A percentile compares a stretch with the other conserved stretches of the same genome.
These are phyloP conservation scores for Trichoderma asperellum DNA, from an alignment of 2,329 filamentous ascomycete species.

Conservation along the genomic window DNA sequence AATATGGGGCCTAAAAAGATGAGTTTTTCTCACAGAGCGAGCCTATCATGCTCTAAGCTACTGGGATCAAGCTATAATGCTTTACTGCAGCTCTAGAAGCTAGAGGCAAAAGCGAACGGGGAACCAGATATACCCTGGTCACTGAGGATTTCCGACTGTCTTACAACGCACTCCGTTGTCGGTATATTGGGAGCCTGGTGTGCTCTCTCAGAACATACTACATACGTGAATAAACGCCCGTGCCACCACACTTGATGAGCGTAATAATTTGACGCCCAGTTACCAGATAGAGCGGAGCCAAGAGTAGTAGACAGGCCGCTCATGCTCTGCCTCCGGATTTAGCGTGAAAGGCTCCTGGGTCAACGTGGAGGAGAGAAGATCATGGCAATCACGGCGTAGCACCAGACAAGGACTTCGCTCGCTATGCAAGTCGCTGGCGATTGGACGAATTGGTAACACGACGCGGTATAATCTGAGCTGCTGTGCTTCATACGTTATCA, in stretches of 20 bases:
- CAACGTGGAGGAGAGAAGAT: neutral
- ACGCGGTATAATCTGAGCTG: neutral
- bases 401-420: neutral
- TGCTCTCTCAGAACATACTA: neutral
- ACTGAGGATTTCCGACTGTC: neutral
- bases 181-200: neutral
- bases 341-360: neutral
- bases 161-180: neutral
- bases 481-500: neutral
- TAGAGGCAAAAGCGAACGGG: neutral
- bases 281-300: neutral
- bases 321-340: neutral
- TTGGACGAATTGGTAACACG: conserved; percentile 1
- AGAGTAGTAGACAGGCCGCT: neutral
- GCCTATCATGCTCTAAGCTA: neutral
- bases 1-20: neutral
- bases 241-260: neutral
- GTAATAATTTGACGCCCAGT: neutral
- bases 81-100: neutral
- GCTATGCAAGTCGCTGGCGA: neutral
- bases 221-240: neutral
- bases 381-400: neutral
- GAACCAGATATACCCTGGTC: neutral
- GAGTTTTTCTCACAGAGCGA: neutral
- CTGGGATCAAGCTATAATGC: neutral